phyloP scores from a whole-genome alignment of 164 flowering plant genomes.

The Annona cherimola region DNA sequence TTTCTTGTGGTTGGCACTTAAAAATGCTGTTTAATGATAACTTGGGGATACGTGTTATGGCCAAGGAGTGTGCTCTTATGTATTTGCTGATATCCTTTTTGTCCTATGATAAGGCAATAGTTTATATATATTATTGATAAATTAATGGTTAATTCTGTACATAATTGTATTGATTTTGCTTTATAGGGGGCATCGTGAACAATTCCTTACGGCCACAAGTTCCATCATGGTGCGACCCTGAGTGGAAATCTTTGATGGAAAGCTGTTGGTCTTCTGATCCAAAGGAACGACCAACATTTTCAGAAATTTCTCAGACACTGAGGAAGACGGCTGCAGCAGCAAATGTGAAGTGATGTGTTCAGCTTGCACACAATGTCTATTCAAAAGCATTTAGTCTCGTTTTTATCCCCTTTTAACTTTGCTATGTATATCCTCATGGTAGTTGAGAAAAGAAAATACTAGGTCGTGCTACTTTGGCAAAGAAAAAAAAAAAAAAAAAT shows the following conservation, averaged over 20 bases:
- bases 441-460: constrained; percentile 8
- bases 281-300: constrained; percentile 73
- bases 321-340: constrained; percentile 93
- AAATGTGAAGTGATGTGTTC: constrained; percentile 55
- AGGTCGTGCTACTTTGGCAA: not conserved
- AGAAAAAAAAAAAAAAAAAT: constrained; percentile 15
- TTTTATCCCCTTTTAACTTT: constrained; percentile 1
- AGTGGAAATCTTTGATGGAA: constrained; percentile 95
- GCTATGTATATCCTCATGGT: constrained; percentile 16
- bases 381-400: constrained; percentile 9
- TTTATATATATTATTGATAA: not conserved
- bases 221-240: constrained; percentile 98
- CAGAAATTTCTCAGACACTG: constrained; percentile 81
- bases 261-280: constrained; percentile 94
- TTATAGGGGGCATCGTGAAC: constrained; percentile 89
- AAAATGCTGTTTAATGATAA: no score
- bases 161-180: not conserved
- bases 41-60: no score
- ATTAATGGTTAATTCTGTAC: not conserved
- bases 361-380: constrained; percentile 3
- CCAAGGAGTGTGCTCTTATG: not conserved
- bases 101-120: not conserved
- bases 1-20: no score
- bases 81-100: not conserved
- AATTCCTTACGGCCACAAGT: constrained; percentile 81